Evolutionary conservation across 2,329 filamentous ascomycete genomes (phyloP).

Genomic region (Cercospora janseana): DNA sequence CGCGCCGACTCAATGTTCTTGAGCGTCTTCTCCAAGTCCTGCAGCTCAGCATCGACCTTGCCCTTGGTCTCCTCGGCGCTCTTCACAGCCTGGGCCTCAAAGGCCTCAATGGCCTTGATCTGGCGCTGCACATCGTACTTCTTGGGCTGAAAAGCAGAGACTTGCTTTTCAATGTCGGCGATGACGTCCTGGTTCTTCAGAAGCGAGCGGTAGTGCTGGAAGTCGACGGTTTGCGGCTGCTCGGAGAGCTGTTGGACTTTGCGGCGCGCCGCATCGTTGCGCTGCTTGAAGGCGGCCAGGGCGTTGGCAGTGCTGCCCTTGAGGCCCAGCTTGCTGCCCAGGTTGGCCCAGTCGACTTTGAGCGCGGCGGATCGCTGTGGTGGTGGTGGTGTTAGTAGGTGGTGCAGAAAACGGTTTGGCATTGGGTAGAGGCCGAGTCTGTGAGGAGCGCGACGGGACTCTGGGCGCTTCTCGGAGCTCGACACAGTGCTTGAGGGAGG

Average conservation of each 20-base stretch:
- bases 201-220: slow-evolving; percentile 82
- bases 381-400: slow-evolving; percentile 23
- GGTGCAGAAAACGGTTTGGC: slow-evolving; percentile 7
- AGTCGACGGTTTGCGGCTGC: slow-evolving; percentile 84
- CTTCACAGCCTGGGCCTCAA: slow-evolving; percentile 95
- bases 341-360: slow-evolving; percentile 98
- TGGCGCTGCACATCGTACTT: slow-evolving; percentile 92
- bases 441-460: background rate
- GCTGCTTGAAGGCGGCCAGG: slow-evolving; percentile 97
- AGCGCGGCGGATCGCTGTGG: slow-evolving; percentile 90
- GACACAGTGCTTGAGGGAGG: background rate
- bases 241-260: slow-evolving; percentile 82
- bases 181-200: slow-evolving; percentile 96
- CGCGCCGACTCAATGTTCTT: slow-evolving; percentile 96
- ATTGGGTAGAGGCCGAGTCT: slow-evolving; percentile 8
- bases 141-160: slow-evolving; percentile 84
- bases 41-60: slow-evolving; percentile 91
- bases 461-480: background rate
- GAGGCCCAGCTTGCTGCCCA: slow-evolving; percentile 90
- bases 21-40: slow-evolving; percentile 89
- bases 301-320: slow-evolving; percentile 89
- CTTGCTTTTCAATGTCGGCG: slow-evolving; percentile 96
- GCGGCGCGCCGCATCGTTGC: slow-evolving; percentile 97
- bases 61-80: slow-evolving; percentile 96
- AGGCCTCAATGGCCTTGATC: slow-evolving; percentile 96